Evolutionary conservation across 2,329 filamentous ascomycete species (phyloP).

Genomic region (Trichoderma koningii): DNA sequence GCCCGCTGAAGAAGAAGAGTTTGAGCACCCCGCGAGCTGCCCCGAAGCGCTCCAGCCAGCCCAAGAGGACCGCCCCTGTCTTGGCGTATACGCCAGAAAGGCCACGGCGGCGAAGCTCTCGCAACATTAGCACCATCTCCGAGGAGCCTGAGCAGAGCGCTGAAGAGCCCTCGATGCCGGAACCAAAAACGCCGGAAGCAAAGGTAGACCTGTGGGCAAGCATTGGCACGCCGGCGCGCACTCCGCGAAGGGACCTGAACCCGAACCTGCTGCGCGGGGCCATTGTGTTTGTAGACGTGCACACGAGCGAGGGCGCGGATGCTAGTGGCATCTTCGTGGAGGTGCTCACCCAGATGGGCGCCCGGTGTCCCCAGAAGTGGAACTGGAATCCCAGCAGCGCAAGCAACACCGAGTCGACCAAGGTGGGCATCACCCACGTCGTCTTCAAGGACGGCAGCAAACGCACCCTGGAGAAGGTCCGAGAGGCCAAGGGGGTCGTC

Average conservation of each 20-base stretch:
- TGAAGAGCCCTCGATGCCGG: conserved; percentile 32
- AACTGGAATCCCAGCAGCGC: conserved; percentile 62
- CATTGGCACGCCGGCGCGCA: conserved; percentile 58
- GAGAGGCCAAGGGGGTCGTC: conserved; percentile 70
- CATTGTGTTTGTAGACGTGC: conserved; percentile 80
- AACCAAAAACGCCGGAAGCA: conserved; percentile 41
- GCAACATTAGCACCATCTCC: conserved; percentile 8
- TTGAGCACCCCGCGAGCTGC: conserved; percentile 54
- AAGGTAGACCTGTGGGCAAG: conserved; percentile 57
- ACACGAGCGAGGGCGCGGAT: conserved; percentile 78
- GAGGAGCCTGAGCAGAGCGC: conserved; percentile 33
- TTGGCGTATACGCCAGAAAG: conserved; percentile 59
- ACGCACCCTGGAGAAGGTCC: conserved; percentile 78
- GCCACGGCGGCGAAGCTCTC: conserved; percentile 35
- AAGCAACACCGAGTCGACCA: conserved; percentile 45
- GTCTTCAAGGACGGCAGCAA: conserved; percentile 86
- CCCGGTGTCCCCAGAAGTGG: conserved; percentile 76
- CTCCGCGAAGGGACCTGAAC: conserved; percentile 57
- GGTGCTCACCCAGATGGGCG: conserved; percentile 78
- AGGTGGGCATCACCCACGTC: conserved; percentile 81
- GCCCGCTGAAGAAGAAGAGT: conserved; percentile 52
- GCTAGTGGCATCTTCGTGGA: conserved; percentile 80
- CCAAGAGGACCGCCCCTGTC: conserved; percentile 53
- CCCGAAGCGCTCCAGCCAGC: conserved; percentile 45
- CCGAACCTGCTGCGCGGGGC: conserved; percentile 64